Conservation (phyloP, 179 eudicot genomes). For the Spinacia oleracea region DNA sequence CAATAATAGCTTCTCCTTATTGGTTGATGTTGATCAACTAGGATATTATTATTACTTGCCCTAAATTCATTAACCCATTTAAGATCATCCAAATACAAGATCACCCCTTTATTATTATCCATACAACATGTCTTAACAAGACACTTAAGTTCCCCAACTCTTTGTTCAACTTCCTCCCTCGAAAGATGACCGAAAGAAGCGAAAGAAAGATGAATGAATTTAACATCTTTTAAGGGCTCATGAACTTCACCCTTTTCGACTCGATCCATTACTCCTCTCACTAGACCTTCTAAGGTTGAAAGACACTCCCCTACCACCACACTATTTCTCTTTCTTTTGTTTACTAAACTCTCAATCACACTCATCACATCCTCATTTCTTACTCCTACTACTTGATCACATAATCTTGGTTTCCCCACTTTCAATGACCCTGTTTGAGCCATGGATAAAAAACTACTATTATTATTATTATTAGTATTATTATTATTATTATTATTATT, state of each 20-base stretch:
- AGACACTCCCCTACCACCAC: conserved; percentile 61
- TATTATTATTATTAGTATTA: background rate
- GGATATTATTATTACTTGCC: conserved; percentile 30
- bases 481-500: background rate
- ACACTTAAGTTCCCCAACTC: conserved; percentile 48
- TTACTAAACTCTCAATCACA: conserved; percentile 43
- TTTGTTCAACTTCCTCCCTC: conserved; percentile 56
- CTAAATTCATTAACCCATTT: conserved; percentile 68
- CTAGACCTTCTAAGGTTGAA: conserved; percentile 41
- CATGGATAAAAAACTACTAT: conserved; percentile 10
- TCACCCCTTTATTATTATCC: conserved; percentile 50
- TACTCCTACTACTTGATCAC: conserved; percentile 10
- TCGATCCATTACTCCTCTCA: conserved; percentile 50
- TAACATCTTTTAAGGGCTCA: conserved; percentile 43
- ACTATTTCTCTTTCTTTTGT: conserved; percentile 36
- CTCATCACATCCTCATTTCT: conserved; percentile 43
- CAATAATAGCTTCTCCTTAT: conserved; percentile 47
- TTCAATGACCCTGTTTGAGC: conserved; percentile 11
- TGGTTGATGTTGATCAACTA: conserved; percentile 34
- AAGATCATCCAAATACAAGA: conserved; percentile 72
- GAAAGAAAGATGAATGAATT: conserved; percentile 53
- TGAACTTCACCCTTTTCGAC: conserved; percentile 58
- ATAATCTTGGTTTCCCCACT: conserved; percentile 6
- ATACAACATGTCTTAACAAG: conserved; percentile 45
- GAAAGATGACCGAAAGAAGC: conserved; percentile 43